A percentile compares a stretch with the other conserved stretches of the same genome.
Conservation (phyloP, 2,329 filamentous ascomycete species). For the Calcarisporium arbuscula region DNA sequence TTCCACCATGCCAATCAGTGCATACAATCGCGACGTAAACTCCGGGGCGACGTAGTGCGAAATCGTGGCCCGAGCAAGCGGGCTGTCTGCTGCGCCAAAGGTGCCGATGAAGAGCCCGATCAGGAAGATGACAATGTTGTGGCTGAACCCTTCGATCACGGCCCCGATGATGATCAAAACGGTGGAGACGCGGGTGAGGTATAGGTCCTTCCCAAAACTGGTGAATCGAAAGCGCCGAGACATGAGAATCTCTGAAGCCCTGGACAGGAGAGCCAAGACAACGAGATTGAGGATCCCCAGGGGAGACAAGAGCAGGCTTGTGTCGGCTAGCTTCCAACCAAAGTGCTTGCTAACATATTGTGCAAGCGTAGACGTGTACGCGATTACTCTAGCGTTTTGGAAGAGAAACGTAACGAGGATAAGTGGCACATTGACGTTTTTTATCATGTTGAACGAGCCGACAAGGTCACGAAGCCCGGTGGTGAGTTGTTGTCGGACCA, state of each 20-base stretch:
- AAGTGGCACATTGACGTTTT: conserved; percentile 28
- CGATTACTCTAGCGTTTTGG: conserved; percentile 26
- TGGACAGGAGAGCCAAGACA: conserved; percentile 29
- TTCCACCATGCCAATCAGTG: conserved; percentile 33
- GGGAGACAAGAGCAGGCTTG: conserved; percentile 34
- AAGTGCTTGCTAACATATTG: conserved; percentile 40
- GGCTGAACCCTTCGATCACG: conserved; percentile 27
- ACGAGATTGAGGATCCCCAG: conserved; percentile 32
- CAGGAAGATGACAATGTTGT: conserved; percentile 26
- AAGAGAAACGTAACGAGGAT: conserved; percentile 33
- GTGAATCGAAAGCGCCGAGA: conserved; percentile 26
- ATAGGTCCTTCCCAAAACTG: conserved; percentile 30
- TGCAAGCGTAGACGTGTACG: conserved; percentile 28
- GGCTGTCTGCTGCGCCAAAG: conserved; percentile 31
- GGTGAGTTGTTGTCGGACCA: conserved; percentile 21
- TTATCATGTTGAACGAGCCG: conserved; percentile 27
- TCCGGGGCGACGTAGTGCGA: conserved; percentile 30
- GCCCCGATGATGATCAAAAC: conserved; percentile 24
- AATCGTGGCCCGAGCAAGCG: conserved; percentile 32
- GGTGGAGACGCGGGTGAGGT: conserved; percentile 27
- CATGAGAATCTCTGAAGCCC: conserved; percentile 24
- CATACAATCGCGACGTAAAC: conserved; percentile 34
- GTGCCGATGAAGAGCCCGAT: conserved; percentile 29
- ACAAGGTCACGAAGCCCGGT: conserved; percentile 25
- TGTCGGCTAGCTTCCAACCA: conserved; percentile 34